Evolutionary conservation across 805 yeast species (phyloP), one percentile per base, ranked within the genome.

Genomic region (Diddensiella transvaalensis): DNA sequence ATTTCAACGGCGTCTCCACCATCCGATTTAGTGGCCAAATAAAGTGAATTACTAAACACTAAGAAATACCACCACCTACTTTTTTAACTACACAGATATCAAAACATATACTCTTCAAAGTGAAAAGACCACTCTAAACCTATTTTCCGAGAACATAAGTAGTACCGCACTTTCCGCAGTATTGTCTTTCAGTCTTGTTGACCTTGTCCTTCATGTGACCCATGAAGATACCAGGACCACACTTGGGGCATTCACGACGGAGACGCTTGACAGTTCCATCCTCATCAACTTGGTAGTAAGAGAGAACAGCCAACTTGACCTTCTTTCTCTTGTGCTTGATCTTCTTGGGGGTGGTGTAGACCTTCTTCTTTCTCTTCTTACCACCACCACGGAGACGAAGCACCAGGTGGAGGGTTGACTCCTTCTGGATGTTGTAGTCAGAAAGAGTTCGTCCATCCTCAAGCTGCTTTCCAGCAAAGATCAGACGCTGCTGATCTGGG

Each of bases 361-460:
- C 97, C 95, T 91, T 91, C 96, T 93, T 93, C 93, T 93, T 93
- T 85, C 96, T 91, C 93, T 93, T 93, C 87, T 90, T 93, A 82
- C 96, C 96, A 78, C 96, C 96, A 74, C 98, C 98, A 80, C 97
- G 87, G 73, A 91, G 86, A 82, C 97, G 89, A 61, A 91, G 79
- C 60, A 91, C 98, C 78, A 91, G 83, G 75, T 91, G 96, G 48
- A 90, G 75, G 55, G 97, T 90, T 57, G 96, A 88, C 77, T 90
- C 97, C 80, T 90, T 90, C 78, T 89, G 96, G 73, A 90, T 90
- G 85, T 90, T 90, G 91, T 90, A 90, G 77, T 90, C 96, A 59
- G 96, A 84, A 58, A 90, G 77, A 57, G 97, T 90, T 80, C 96
- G 87, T 62, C 96, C 96, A 52, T 70, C 73, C 75, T 88, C 96